Conservation (phyloP, 2,329 filamentous ascomycete genomes). For the Xylariales sp. region DNA sequence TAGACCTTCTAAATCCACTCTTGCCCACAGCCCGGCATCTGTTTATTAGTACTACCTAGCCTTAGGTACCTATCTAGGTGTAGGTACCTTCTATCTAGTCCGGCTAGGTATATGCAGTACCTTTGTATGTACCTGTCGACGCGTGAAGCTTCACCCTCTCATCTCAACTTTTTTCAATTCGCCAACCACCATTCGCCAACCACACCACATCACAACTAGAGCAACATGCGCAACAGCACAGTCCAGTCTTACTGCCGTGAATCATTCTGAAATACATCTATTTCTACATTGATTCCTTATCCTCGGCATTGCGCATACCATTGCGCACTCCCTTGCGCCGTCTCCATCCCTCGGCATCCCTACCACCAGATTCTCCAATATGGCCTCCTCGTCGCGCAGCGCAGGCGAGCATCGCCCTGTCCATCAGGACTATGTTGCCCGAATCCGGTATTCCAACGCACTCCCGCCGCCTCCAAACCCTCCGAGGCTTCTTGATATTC, state of each 20-base stretch:
- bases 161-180: slow-evolving; percentile 21
- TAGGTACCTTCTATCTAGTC: neutral
- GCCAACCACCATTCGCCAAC: neutral
- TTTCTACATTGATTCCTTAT: neutral
- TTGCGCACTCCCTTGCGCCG: slow-evolving; percentile 23
- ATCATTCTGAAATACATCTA: neutral
- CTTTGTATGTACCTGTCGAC: slow-evolving; percentile 13
- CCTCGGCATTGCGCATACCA: slow-evolving; percentile 18
- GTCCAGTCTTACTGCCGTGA: neutral
- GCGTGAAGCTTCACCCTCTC: slow-evolving; percentile 35
- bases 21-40: too few species aligned
- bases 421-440: slow-evolving; percentile 97
- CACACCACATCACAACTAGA: neutral
- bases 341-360: slow-evolving; percentile 14
- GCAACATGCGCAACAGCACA: neutral
- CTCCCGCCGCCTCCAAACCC: slow-evolving; percentile 93
- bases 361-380: slow-evolving; percentile 40
- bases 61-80: neutral
- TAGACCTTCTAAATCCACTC: too few species aligned
- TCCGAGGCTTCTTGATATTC: slow-evolving; percentile 96
- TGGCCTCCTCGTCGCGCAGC: slow-evolving; percentile 59
- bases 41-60: too few species aligned
- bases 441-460: slow-evolving; percentile 94
- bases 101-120: too few species aligned
- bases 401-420: slow-evolving; percentile 67